Percentiles rank a stretch among this genome's conserved stretches.
These are phyloP conservation scores for Rhizopus arrhizus DNA, from an alignment of 371 early-diverging fungal genomes.

Conservation along the genomic window DNA sequence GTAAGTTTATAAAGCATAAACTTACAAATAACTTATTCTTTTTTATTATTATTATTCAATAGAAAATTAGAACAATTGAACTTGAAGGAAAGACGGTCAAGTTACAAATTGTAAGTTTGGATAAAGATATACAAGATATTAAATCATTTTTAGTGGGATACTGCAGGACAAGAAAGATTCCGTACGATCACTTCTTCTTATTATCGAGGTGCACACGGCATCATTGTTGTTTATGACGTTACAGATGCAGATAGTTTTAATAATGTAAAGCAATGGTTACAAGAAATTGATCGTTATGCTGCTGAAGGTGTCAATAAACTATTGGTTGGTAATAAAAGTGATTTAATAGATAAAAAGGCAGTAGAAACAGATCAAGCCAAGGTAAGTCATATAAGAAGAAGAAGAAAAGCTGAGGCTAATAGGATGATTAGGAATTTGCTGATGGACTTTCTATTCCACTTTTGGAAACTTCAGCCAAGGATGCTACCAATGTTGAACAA, in stretches of 20 bases:
- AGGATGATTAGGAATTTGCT: slow-evolving; percentile 69
- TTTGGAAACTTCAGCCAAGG: slow-evolving; percentile 94
- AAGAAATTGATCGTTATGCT: slow-evolving; percentile 86
- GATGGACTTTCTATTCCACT: slow-evolving; percentile 85
- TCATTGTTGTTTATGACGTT: slow-evolving; percentile 98
- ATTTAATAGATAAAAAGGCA: slow-evolving; percentile 88
- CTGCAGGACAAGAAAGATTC: slow-evolving; percentile 99
- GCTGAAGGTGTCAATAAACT: slow-evolving; percentile 88
- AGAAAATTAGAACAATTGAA: slow-evolving; percentile 99
- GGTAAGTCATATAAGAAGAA: slow-evolving; percentile 25
- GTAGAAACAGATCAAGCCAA: slow-evolving; percentile 76
- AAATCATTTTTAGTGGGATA: slow-evolving; percentile 81
- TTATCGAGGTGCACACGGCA: slow-evolving; percentile 98
- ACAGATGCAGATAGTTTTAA: slow-evolving; percentile 95
- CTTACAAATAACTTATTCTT: slow-evolving; percentile 3
- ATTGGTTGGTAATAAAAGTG: slow-evolving; percentile 99
- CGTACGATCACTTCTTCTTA: slow-evolving; percentile 98
- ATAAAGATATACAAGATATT: neutral
- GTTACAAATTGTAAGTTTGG: slow-evolving; percentile 87
- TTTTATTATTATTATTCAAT: slow-evolving; percentile 16
- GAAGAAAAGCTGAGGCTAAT: neutral
- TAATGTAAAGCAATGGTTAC: slow-evolving; percentile 93
- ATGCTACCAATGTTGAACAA: slow-evolving; percentile 93
- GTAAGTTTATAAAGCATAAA: slow-evolving; percentile 43
- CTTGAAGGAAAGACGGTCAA: slow-evolving; percentile 98